Conservation (phyloP, 2,329 filamentous ascomycete species). For the Elsinoe arachidis region DNA sequence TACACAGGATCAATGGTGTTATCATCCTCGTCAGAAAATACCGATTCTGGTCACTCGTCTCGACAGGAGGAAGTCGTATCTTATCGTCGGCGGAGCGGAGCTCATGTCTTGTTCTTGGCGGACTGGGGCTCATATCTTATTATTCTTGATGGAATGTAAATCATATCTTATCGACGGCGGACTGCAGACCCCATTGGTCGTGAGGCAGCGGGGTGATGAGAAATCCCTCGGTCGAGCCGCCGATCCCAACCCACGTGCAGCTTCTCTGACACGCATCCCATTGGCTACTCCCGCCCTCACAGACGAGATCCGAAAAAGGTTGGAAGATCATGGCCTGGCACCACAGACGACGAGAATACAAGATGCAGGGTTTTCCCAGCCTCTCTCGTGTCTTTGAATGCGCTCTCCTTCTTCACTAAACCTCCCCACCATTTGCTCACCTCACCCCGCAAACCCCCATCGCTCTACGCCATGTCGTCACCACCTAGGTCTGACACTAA, state of each 20-base stretch:
- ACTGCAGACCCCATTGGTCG: neutral
- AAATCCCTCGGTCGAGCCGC: neutral
- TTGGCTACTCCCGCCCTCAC: neutral
- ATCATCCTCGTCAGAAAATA: too few species aligned
- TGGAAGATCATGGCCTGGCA: neutral
- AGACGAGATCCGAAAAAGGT: neutral
- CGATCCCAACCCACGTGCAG: conserved; percentile 3
- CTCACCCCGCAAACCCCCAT: neutral
- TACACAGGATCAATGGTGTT: too few species aligned
- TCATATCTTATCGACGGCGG: neutral
- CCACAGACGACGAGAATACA: neutral
- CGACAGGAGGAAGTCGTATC: too few species aligned
- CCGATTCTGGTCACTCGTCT: too few species aligned
- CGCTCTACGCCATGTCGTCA: neutral
- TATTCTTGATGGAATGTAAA: neutral
- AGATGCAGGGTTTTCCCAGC: neutral
- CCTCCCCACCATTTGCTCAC: neutral
- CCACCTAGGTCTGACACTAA: neutral
- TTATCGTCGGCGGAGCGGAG: too few species aligned
- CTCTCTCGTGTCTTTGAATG: neutral
- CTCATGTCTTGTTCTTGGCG: too few species aligned
- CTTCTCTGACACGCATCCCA: neutral
- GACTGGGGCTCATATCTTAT: too few species aligned
- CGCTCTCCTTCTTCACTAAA: neutral
- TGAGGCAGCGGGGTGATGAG: neutral